Conservation (phyloP, 306 rosid genomes). For the Quercus agrifolia region DNA sequence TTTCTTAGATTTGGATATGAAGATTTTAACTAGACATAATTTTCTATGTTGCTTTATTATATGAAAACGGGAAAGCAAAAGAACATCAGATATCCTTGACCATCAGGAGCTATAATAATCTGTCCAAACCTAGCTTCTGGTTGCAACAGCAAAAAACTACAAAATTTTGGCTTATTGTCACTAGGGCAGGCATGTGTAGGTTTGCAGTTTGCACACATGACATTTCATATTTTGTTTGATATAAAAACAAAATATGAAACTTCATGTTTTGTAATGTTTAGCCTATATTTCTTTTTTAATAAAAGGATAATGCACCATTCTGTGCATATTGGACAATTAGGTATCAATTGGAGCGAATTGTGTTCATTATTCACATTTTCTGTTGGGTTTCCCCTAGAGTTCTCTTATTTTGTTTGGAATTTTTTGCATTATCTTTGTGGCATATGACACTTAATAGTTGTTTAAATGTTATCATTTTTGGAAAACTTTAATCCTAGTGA, state of each 20-base stretch:
- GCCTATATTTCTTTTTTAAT: not conserved
- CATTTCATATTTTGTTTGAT: not conserved
- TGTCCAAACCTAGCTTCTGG: conserved; percentile 1
- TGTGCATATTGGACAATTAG: not conserved
- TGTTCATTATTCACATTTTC: not conserved
- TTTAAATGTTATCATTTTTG: not conserved
- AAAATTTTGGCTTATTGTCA: not conserved
- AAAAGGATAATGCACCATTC: not conserved
- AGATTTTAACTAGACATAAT: conserved; percentile 4
- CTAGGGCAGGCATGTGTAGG: not conserved
- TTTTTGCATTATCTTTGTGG: not conserved
- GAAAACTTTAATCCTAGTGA: not conserved
- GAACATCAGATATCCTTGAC: not conserved
- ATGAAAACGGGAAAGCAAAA: not conserved
- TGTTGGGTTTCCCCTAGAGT: not conserved
- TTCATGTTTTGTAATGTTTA: not conserved
- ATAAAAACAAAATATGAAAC: not conserved
- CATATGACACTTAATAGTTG: not conserved
- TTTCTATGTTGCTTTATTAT: not conserved
- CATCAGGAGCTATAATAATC: not conserved
- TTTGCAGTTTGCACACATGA: conserved; percentile 12
- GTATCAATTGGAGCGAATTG: not conserved
- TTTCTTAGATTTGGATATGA: not conserved
- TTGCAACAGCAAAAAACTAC: conserved; percentile 1
- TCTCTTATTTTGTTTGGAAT: conserved; percentile 6